Conservation (phyloP, 176 grass and related monocot species). For the Oryza glaberrima region DNA sequence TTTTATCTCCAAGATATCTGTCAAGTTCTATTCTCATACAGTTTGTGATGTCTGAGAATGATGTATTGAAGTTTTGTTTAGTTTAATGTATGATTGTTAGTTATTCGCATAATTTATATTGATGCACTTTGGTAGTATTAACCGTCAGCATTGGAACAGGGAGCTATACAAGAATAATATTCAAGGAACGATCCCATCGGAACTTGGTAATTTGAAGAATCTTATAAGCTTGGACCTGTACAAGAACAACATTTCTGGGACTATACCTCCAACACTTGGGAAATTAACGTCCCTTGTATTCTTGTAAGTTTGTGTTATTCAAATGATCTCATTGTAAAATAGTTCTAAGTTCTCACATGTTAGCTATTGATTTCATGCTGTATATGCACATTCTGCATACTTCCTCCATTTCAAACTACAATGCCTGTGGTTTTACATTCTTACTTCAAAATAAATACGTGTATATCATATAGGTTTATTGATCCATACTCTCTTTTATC, state of each 20-base stretch:
- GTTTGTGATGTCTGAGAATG: not conserved
- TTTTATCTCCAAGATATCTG: not conserved
- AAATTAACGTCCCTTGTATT: conserved; percentile 88
- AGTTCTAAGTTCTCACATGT: conserved; percentile 6
- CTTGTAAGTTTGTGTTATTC: conserved; percentile 69
- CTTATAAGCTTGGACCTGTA: conserved; percentile 95
- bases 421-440: not conserved
- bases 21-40: conserved; percentile 14
- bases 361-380: conserved; percentile 1
- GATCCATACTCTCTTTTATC: not conserved
- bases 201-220: conserved; percentile 85
- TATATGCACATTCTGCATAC: not conserved
- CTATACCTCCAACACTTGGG: conserved; percentile 75
- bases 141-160: conserved; percentile 52
- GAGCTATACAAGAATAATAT: conserved; percentile 99
- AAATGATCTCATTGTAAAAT: conserved; percentile 25
- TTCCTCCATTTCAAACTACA: not conserved
- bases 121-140: conserved; percentile 26
- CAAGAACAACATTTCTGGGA: conserved; percentile 92
- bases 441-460: not conserved
- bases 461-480: not conserved
- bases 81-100: conserved; percentile 3
- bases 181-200: conserved; percentile 76
- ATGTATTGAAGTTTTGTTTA: conserved; percentile 15
- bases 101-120: not conserved